Evolutionary conservation across 345 rosid genomes (phyloP), one percentile per base, ranked within the genome.

Genomic region (Gynandropsis gynandra): DNA sequence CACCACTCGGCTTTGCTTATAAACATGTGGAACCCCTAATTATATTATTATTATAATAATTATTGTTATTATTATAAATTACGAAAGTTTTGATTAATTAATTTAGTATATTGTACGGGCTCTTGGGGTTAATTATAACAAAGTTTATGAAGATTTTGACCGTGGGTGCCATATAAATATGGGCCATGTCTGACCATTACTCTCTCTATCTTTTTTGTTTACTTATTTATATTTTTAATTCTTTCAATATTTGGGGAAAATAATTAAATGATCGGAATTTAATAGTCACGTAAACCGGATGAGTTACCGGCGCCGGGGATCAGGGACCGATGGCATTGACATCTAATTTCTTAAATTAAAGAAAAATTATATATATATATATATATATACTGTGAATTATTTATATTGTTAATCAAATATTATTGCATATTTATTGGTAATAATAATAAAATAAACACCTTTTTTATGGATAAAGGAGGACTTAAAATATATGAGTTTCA

Each of bases 1-100:
- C 67, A 61, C 68, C 59, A 12, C 29, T 62, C 50, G 31, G 24
- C 66, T 42, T 60, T 54, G 62, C 65, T 66, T 66, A 60, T 66
- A 59, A 65, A 48, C 64, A 58, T 65, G 60, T 46, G 64, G 46
- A 47, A 37, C 52, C 45, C 52, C 39, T 48, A 54, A 39, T 20
- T 5, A 1, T 3, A 35, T 62, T 35, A 58, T 33, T 9, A 9
- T 58, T 58, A 35, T 19, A 37, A 41, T 39, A 15, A 54, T n/a
- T 40, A 5, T 50, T 20, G 8, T 18, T 47, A 48, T 27, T 49
- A 15, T 32, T 17, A 21, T 42, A 9, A 18, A 17, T 29, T 54
- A 27, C 5, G 24, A 31, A 52, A 35, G 41, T 39, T 48, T 27
- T 24, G 51, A 49, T 51, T 57, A 50, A 42, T 64, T 17, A n/a